Percentiles rank a stretch among this genome's conserved stretches.
These are phyloP conservation scores for Coemansia sp. DNA, from an alignment of 192 early-diverging fungal genomes.

Conservation along the genomic window DNA sequence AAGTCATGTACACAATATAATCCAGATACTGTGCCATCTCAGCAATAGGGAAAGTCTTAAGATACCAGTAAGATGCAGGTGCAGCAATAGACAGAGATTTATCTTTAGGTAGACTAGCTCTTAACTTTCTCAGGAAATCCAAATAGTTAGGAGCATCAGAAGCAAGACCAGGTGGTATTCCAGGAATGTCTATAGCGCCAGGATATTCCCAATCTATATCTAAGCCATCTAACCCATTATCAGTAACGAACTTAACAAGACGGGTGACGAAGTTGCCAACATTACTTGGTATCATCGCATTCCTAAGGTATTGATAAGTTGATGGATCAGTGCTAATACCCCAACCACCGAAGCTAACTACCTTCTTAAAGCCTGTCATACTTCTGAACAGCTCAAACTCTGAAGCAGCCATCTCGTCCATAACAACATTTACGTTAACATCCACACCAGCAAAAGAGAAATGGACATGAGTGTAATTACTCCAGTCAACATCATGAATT, in stretches of 20 bases:
- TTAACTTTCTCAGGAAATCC: conserved; percentile 9
- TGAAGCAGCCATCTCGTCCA: neutral
- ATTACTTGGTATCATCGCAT: conserved; percentile 12
- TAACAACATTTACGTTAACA: neutral
- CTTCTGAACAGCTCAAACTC: conserved; percentile 17
- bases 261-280: conserved; percentile 6
- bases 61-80: conserved; percentile 38
- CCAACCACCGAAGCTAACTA: conserved; percentile 32
- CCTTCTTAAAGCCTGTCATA: conserved; percentile 1
- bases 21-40: conserved; percentile 25
- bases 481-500: conserved; percentile 3
- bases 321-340: conserved; percentile 20
- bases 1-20: conserved; percentile 40
- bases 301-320: conserved; percentile 9
- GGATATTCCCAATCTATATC: conserved; percentile 44
- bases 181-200: conserved; percentile 20
- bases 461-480: conserved; percentile 21
- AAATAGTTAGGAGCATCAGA: conserved; percentile 26
- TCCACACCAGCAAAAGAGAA: conserved; percentile 23
- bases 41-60: conserved; percentile 26
- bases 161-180: conserved; percentile 11
- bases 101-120: conserved; percentile 4
- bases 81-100: conserved; percentile 31
- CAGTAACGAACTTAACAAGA: conserved; percentile 8
- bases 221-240: conserved; percentile 18